phyloP scores from a whole-genome alignment of 805 yeast genomes.

The Pichia sporocuriosa region DNA sequence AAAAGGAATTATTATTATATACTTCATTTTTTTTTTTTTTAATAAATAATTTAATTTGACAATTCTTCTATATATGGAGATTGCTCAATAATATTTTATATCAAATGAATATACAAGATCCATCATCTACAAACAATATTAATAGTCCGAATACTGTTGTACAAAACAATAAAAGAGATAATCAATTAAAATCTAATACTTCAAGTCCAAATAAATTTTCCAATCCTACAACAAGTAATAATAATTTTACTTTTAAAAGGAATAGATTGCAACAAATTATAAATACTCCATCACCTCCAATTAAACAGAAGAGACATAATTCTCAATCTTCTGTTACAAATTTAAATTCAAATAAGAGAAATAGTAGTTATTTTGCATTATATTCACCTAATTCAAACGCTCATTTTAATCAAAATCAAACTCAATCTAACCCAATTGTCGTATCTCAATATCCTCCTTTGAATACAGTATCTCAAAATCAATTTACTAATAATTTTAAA shows the following conservation, averaged over 20 bases:
- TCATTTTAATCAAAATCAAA: not conserved
- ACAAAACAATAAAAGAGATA: not conserved
- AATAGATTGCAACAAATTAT: not conserved
- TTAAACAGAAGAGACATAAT: conserved; percentile 27
- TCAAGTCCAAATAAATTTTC: not conserved
- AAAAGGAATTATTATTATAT: too few species aligned
- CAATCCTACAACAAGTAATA: not conserved
- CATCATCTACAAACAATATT: conserved; percentile 1
- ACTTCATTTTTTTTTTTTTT: too few species aligned
- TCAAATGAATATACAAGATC: conserved; percentile 8
- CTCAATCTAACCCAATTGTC: not conserved
- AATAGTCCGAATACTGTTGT: not conserved
- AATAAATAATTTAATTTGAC: too few species aligned
- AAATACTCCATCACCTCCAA: conserved; percentile 17
- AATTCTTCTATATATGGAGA: not conserved
- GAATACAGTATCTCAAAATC: conserved; percentile 1
- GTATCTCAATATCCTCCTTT: conserved; percentile 6
- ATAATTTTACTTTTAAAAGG: not conserved
- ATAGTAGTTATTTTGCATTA: not conserved
- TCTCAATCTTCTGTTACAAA: conserved; percentile 24
- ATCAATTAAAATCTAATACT: not conserved
- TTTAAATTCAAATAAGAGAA: conserved; percentile 21
- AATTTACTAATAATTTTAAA: conserved; percentile 1
- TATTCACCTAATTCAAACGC: not conserved
- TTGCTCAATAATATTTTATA: not conserved